Evolutionary conservation across 2,329 filamentous ascomycete genomes (phyloP).

Genomic region (Colletotrichum cuscutae): DNA sequence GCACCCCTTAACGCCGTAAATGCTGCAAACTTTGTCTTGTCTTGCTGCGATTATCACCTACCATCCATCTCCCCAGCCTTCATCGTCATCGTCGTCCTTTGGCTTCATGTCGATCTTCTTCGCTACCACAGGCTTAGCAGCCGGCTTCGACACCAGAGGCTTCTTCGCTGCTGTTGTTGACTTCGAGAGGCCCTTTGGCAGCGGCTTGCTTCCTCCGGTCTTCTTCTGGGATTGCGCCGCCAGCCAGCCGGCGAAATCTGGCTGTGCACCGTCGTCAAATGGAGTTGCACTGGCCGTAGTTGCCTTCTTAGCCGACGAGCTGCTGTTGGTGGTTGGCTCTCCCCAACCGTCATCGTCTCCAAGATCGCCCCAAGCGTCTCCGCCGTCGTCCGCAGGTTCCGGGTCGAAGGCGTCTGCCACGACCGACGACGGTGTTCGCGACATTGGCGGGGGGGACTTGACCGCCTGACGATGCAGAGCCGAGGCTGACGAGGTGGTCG

Average conservation of each 20-base stretch:
- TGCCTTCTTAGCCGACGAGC: slow-evolving; percentile 43
- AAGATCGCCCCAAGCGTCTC: slow-evolving; percentile 82
- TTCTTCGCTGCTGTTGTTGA: slow-evolving; percentile 51
- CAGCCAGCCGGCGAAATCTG: slow-evolving; percentile 95
- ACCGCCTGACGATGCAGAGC: slow-evolving; percentile 70
- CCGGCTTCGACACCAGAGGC: slow-evolving; percentile 45
- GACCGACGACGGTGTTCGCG: slow-evolving; percentile 60
- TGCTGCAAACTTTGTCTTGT: slow-evolving; percentile 12
- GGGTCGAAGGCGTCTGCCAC: slow-evolving; percentile 63
- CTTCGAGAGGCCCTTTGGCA: slow-evolving; percentile 88
- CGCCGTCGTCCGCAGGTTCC: slow-evolving; percentile 69
- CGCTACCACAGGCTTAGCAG: slow-evolving; percentile 54
- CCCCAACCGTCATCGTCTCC: slow-evolving; percentile 62
- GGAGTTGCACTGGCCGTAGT: slow-evolving; percentile 54
- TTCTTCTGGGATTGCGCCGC: slow-evolving; percentile 87
- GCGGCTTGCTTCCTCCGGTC: slow-evolving; percentile 64
- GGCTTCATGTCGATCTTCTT: slow-evolving; percentile 80
- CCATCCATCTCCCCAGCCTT: slow-evolving; percentile 76
- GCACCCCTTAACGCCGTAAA: slow-evolving; percentile 29
- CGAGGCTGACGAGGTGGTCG: slow-evolving; percentile 63
- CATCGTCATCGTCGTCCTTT: slow-evolving; percentile 68
- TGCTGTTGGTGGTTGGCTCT: slow-evolving; percentile 44
- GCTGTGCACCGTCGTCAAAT: slow-evolving; percentile 87
- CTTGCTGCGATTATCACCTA: slow-evolving; percentile 40
- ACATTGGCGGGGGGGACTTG: slow-evolving; percentile 59